A percentile compares a stretch with the other conserved stretches of the same genome.
Evolutionary conservation across 169 alveolate species (phyloP).

Genomic region (Cardiosporidium cionae): DNA sequence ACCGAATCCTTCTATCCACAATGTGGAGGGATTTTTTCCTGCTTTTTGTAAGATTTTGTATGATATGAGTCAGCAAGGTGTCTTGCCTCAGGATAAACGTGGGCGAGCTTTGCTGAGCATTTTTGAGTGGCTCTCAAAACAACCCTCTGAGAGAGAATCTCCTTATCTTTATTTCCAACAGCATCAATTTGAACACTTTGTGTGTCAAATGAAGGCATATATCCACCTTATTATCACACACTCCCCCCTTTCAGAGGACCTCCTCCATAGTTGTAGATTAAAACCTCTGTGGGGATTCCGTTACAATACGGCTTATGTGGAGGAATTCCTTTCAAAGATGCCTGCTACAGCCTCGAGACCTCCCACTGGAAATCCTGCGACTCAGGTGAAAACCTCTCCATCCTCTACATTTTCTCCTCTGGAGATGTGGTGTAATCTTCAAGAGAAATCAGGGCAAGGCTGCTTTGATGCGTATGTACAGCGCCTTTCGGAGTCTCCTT

Average conservation of each 20-base stretch:
- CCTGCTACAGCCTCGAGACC: not conserved
- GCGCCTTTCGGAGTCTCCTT: slow-evolving; percentile 24
- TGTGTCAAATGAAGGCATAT: slow-evolving; percentile 44
- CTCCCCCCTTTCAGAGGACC: slow-evolving; percentile 21
- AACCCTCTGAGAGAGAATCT: slow-evolving; percentile 38
- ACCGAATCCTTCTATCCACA: not conserved
- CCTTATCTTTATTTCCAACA: slow-evolving; percentile 29
- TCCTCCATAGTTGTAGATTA: slow-evolving; percentile 17
- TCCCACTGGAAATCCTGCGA: not conserved
- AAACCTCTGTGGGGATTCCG: slow-evolving; percentile 18
- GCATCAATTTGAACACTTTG: slow-evolving; percentile 36
- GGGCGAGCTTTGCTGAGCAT: slow-evolving; percentile 44
- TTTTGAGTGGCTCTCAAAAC: slow-evolving; percentile 48
- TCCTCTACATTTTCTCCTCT: not conserved
- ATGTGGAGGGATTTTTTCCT: slow-evolving; percentile 5
- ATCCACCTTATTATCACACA: slow-evolving; percentile 35
- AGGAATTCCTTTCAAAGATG: slow-evolving; percentile 6
- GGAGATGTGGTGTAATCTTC: not conserved
- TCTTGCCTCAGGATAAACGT: slow-evolving; percentile 43
- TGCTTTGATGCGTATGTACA: slow-evolving; percentile 11
- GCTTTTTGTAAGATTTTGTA: slow-evolving; percentile 25
- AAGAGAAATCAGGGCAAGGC: not conserved
- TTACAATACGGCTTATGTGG: slow-evolving; percentile 5
- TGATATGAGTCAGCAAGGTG: slow-evolving; percentile 9
- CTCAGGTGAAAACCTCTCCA: not conserved